Conservation (phyloP, 2,329 filamentous ascomycete species). For the Venturia effusa region DNA sequence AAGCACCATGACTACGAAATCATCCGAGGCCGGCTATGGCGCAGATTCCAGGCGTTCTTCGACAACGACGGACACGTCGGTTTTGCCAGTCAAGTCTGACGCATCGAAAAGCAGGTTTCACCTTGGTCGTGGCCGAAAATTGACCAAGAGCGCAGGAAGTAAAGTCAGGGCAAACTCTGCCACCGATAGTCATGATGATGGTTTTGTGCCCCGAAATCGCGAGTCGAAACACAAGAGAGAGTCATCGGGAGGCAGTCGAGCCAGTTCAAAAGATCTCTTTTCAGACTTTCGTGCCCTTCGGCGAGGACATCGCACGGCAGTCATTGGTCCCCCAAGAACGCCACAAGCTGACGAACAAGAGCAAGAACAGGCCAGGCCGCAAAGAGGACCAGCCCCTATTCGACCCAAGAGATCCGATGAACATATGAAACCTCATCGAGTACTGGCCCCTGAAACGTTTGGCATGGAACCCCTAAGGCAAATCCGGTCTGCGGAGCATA, state of each 20-base stretch:
- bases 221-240: constrained; percentile 3
- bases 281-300: constrained; percentile 5
- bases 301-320: constrained; percentile 5
- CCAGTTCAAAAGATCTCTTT: not conserved
- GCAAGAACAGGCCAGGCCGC: not conserved
- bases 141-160: not conserved
- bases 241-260: not conserved
- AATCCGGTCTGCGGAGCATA: constrained; percentile 3
- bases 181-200: not conserved
- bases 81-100: not conserved
- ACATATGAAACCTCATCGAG: not conserved
- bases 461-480: constrained; percentile 1
- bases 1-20: constrained; percentile 6
- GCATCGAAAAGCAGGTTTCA: not conserved
- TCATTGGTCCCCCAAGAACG: not conserved
- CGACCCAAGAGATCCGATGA: constrained; percentile 11
- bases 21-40: not conserved
- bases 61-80: not conserved
- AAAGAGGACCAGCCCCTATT: constrained; percentile 7
- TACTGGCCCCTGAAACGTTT: not conserved
- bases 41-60: not conserved
- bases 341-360: not conserved
- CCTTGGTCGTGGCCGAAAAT: constrained; percentile 4
- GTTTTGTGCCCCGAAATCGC: not conserved
- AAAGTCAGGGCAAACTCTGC: constrained; percentile 1